Conservation (phyloP, 306 rosid genomes). For the Malus fusca region DNA sequence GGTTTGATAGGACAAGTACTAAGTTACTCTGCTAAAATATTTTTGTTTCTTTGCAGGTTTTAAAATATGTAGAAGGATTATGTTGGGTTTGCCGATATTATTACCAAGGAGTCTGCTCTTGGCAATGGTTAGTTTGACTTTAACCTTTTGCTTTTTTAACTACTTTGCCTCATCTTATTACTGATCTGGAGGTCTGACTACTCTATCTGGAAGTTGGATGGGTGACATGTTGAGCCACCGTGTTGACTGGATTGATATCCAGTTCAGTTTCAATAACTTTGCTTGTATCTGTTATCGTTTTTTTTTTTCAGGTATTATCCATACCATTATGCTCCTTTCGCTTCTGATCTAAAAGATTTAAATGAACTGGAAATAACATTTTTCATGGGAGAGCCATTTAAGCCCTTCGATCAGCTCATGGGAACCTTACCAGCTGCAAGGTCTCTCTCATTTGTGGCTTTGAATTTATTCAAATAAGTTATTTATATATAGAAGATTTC, state of each 20-base stretch:
- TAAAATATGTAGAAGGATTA: constrained; percentile 90
- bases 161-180: neutral
- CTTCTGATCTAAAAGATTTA: constrained; percentile 84
- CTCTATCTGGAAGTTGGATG: neutral
- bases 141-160: constrained; percentile 3
- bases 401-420: constrained; percentile 97
- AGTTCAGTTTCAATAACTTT: constrained; percentile 5
- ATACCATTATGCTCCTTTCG: constrained; percentile 97
- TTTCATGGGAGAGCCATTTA: constrained; percentile 81
- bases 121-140: constrained; percentile 69
- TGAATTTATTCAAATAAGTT: neutral
- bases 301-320: constrained; percentile 87
- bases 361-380: constrained; percentile 81
- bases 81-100: constrained; percentile 97
- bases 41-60: constrained; percentile 45
- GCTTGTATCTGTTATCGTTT: constrained; percentile 12
- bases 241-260: neutral
- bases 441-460: constrained; percentile 19
- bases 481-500: neutral
- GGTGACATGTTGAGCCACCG: neutral
- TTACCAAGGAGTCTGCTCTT: constrained; percentile 95
- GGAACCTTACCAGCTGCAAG: constrained; percentile 96
- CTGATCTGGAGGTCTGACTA: neutral
- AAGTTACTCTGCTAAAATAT: neutral
- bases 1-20: neutral